A percentile compares a stretch with the other conserved stretches of the same genome.
These are phyloP conservation scores for Thraustochytrium striatum DNA, from an alignment of 352 stramenopile species.

Conservation along the genomic window DNA sequence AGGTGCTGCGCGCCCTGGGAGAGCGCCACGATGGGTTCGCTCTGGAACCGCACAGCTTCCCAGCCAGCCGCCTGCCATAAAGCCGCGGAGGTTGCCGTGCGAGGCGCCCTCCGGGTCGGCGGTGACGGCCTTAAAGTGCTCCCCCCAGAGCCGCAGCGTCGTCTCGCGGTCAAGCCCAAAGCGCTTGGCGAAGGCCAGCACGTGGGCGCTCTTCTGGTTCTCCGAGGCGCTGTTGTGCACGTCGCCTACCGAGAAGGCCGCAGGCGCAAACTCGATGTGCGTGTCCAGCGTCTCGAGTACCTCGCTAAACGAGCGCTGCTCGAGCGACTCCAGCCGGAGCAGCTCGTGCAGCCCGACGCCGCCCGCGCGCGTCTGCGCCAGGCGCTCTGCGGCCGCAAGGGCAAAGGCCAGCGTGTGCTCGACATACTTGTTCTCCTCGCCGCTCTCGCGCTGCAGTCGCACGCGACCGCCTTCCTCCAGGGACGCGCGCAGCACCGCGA, in stretches of 20 bases:
- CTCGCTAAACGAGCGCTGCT: too few relatives aligned
- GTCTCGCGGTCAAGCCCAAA: background rate
- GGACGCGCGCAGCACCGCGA: background rate
- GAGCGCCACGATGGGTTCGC: background rate
- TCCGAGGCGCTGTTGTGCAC: background rate
- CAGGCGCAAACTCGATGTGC: background rate
- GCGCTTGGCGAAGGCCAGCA: background rate
- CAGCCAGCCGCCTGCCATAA: background rate
- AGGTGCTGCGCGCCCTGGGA: background rate
- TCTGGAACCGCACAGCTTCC: background rate
- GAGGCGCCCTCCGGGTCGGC: background rate
- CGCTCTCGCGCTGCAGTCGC: background rate
- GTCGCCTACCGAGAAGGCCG: background rate
- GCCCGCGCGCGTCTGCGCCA: background rate
- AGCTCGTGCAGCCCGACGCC: background rate
- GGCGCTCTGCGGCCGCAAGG: background rate
- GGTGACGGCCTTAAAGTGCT: background rate
- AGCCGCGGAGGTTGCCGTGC: background rate
- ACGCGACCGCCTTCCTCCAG: background rate
- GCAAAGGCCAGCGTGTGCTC: conserved; percentile 16
- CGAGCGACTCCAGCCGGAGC: background rate
- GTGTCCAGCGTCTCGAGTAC: background rate
- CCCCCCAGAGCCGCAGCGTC: background rate
- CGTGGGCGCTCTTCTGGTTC: background rate
- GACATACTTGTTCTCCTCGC: conserved; percentile 15